Base-by-base conservation (phyloP, 192 early-diverging fungal genomes). In the Rhizophagus prolifer region DNA sequence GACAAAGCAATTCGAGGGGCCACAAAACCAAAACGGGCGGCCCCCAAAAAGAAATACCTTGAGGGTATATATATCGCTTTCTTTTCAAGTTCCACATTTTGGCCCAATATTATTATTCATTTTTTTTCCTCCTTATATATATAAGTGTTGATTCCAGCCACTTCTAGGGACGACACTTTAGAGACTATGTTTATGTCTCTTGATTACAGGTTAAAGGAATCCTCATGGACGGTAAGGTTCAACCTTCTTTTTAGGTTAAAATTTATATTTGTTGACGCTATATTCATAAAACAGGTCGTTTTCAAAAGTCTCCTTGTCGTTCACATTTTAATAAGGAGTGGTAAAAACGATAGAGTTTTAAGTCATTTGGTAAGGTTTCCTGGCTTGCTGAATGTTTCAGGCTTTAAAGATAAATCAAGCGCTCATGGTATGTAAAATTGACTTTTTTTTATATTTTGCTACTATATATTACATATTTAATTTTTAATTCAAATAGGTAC, bases 1-100 rank as follows among this genome's bases (percentile, higher is more conserved):
- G 86, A 89, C 60, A 86, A 80, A 62, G 83, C 88, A 9, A 81
- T 89, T 38, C 60, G 84, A 19, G 96, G 96, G 82, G 97, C 96
- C 9, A 91, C 94, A 14, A 91, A 91, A 74, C 82, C 85, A 67
- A 96, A 98, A 60, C 95, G 96, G 81, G 90, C 92, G 44, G 93
- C 96, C 9, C 97, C 97, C 61, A 99, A 99, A 82, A 93, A 94
- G 81, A 99, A 98, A 84, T 96, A 99, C 83, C 93, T 97, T 31
- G 85, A 88, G 74, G 84, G 89, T 90, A 86, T 28, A 9, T n/a
- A 30, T 2, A 4, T 36, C 10, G 2, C 28, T 50, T 50, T 19
- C 54, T 30, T 41, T 23, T 46, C 1, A 44, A 46, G 23, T 13
- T 70, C n/a, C 10, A 10, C 14, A 25, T 31, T 28, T 28, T 70